Conservation (phyloP, 257 asterid species). For the Gentiana straminea region DNA sequence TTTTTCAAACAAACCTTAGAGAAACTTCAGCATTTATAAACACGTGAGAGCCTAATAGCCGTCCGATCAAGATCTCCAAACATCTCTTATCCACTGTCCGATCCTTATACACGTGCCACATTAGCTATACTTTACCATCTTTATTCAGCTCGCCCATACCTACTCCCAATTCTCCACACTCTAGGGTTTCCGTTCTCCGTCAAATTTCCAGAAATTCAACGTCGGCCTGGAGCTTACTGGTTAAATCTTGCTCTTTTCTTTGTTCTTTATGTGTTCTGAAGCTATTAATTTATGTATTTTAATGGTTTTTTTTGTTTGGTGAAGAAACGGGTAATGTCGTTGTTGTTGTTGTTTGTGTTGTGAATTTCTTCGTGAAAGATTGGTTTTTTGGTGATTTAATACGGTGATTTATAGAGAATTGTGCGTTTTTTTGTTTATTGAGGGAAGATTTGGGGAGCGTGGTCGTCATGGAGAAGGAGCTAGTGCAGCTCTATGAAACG, state of each 20-base stretch:
- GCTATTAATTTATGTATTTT: neutral
- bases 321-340: neutral
- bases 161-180: neutral
- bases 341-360: neutral
- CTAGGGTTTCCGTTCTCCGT: neutral
- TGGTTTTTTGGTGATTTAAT: neutral
- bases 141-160: neutral
- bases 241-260: neutral
- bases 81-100: neutral
- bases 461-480: conserved; percentile 57
- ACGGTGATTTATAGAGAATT: too few relatives aligned
- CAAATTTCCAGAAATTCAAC: neutral
- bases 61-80: too few relatives aligned
- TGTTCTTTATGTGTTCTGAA: neutral
- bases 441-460: conserved; percentile 4
- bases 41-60: too few relatives aligned
- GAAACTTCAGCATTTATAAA: too few relatives aligned
- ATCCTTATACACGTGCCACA: neutral
- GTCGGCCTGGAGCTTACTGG: neutral
- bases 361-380: neutral
- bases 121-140: neutral
- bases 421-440: neutral
- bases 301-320: neutral
- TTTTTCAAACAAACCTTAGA: too few relatives aligned
- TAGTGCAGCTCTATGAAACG: conserved; percentile 48